Conservation (phyloP, 2,329 filamentous ascomycete genomes). For the Herpotrichia juniperi region DNA sequence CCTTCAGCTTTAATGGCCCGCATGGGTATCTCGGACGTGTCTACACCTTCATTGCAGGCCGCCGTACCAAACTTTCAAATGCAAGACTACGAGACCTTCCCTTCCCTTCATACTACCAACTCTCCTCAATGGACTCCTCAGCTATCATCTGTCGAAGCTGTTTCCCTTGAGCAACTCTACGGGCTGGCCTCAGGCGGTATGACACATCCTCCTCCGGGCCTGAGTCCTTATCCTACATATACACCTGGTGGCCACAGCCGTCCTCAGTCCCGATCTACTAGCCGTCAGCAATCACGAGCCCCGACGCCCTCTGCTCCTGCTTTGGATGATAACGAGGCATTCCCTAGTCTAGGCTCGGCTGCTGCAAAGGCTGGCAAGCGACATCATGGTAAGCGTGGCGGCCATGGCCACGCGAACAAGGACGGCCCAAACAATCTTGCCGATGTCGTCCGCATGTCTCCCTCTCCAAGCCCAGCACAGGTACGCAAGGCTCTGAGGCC, state of each 20-base stretch:
- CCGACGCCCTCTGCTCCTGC: constrained; percentile 71
- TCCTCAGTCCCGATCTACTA: constrained; percentile 81
- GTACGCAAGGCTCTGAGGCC: constrained; percentile 66
- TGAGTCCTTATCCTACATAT: constrained; percentile 67
- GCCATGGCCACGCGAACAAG: constrained; percentile 68
- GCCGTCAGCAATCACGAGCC: constrained; percentile 74
- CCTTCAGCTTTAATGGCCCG: constrained; percentile 85
- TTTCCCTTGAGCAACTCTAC: constrained; percentile 51
- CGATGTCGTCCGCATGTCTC: constrained; percentile 94
- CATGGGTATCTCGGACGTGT: constrained; percentile 73
- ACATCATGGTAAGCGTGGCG: constrained; percentile 88
- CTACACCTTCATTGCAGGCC: constrained; percentile 67
- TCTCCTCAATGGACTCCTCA: constrained; percentile 49
- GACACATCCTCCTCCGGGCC: constrained; percentile 69
- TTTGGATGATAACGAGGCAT: constrained; percentile 93
- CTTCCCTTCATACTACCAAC: constrained; percentile 65
- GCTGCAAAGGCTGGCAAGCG: constrained; percentile 81
- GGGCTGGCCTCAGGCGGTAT: constrained; percentile 37
- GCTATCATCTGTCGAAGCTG: constrained; percentile 49
- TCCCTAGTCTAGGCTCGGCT: constrained; percentile 83
- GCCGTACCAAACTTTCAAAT: constrained; percentile 75
- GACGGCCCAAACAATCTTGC: constrained; percentile 76
- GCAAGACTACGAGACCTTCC: constrained; percentile 85
- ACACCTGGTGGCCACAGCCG: constrained; percentile 64
- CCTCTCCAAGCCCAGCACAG: constrained; percentile 73